Evolutionary conservation across 257 asterid species (phyloP).

Genomic region (Solanum sitiens): DNA sequence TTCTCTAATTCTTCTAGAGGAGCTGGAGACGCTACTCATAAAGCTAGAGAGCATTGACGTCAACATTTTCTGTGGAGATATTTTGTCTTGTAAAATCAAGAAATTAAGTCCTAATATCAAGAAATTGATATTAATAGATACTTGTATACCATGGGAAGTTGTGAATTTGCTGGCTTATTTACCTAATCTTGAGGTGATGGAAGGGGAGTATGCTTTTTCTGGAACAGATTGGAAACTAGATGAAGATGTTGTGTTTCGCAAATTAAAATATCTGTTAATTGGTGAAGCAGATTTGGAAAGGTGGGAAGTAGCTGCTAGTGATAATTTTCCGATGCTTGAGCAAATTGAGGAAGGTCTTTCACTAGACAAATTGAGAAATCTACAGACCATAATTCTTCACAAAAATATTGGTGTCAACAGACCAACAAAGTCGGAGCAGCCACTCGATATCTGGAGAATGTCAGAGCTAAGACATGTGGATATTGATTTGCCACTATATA

Average conservation of each 20-base stretch:
- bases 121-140: background rate
- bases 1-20: background rate
- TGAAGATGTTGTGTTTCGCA: background rate
- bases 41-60: too few species aligned
- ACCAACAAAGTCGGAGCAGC: too few species aligned
- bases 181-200: background rate
- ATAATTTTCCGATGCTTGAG: background rate
- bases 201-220: rapidly evolving
- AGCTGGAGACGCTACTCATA: background rate
- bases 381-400: too few species aligned
- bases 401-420: too few species aligned
- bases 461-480: background rate
- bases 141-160: background rate
- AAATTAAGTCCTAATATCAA: background rate
- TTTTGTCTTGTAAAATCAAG: too few species aligned
- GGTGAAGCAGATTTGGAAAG: rapidly evolving
- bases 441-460: background rate
- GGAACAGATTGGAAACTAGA: background rate
- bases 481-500: background rate
- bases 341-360: background rate
- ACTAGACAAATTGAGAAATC: too few species aligned
- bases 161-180: background rate
- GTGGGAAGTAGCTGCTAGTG: background rate
- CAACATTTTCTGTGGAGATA: too few species aligned
- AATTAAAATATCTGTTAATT: background rate